These are phyloP conservation scores for Fusarium sp. DNA, from an alignment of 2,329 filamentous ascomycete genomes.

Conservation along the genomic window DNA sequence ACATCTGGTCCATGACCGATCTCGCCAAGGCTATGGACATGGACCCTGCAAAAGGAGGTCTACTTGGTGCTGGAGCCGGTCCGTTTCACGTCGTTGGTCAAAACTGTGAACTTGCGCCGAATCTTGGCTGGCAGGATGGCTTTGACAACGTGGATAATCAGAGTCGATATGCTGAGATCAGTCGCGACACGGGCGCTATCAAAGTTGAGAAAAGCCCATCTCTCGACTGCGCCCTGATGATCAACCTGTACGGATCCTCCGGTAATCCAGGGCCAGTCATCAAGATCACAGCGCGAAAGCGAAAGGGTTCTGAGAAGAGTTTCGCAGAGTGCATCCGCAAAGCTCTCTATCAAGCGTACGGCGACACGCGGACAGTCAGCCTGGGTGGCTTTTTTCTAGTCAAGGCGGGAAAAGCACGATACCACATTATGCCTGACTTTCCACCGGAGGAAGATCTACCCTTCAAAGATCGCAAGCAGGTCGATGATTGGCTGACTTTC, in stretches of 20 bases:
- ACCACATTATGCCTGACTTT: constrained; percentile 64
- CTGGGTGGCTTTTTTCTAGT: constrained; percentile 60
- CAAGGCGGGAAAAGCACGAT: constrained; percentile 54
- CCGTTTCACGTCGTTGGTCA: constrained; percentile 58
- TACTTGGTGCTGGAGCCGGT: constrained; percentile 61
- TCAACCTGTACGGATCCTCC: constrained; percentile 58
- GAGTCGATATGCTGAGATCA: constrained; percentile 50
- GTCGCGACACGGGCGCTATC: constrained; percentile 33
- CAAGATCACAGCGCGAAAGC: constrained; percentile 53
- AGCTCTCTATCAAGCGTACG: constrained; percentile 51
- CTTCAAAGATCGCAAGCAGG: constrained; percentile 49
- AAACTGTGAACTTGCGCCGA: constrained; percentile 61
- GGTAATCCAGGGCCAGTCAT: constrained; percentile 55
- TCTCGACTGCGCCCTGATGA: constrained; percentile 59
- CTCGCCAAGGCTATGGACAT: constrained; percentile 57
- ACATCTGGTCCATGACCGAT: constrained; percentile 53
- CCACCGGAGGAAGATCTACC: constrained; percentile 48
- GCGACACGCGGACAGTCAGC: constrained; percentile 54
- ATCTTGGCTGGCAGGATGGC: constrained; percentile 52
- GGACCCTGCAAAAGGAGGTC: constrained; percentile 48
- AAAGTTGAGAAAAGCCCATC: constrained; percentile 45
- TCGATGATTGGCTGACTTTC: constrained; percentile 58
- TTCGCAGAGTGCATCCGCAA: constrained; percentile 55
- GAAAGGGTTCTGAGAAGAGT: constrained; percentile 46
- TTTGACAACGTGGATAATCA: constrained; percentile 46